phyloP scores from a whole-genome alignment of 2,329 filamentous ascomycete species.

The Botrytis squamosa region DNA sequence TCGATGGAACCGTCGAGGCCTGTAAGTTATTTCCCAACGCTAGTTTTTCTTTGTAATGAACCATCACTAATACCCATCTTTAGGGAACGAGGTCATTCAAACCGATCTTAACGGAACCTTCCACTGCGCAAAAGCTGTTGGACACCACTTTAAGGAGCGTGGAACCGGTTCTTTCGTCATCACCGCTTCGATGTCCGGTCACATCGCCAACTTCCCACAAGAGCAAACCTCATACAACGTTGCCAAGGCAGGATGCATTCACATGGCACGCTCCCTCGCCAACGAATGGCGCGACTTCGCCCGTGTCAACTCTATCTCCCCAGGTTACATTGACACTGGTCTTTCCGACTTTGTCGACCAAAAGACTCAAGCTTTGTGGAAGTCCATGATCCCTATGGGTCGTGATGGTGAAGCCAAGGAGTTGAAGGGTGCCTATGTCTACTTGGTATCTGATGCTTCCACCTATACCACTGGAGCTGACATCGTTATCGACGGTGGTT shows the following conservation, averaged over 20 bases:
- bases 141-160: slow-evolving; percentile 64
- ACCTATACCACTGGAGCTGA: slow-evolving; percentile 51
- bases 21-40: slow-evolving; percentile 42
- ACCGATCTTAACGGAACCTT: slow-evolving; percentile 65
- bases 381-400: slow-evolving; percentile 58
- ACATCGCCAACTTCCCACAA: slow-evolving; percentile 58
- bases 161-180: slow-evolving; percentile 64
- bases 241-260: slow-evolving; percentile 66
- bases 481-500: slow-evolving; percentile 51
- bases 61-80: background rate
- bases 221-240: slow-evolving; percentile 66
- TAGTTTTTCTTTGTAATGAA: background rate
- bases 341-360: slow-evolving; percentile 60
- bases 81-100: slow-evolving; percentile 57
- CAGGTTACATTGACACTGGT: slow-evolving; percentile 67
- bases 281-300: slow-evolving; percentile 71
- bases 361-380: slow-evolving; percentile 57
- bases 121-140: slow-evolving; percentile 67
- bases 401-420: slow-evolving; percentile 61
- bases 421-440: slow-evolving; percentile 57
- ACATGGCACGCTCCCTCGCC: slow-evolving; percentile 61
- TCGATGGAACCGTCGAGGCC: slow-evolving; percentile 65
- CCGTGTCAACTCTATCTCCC: slow-evolving; percentile 66
- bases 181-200: slow-evolving; percentile 61
- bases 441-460: slow-evolving; percentile 47